These are phyloP conservation scores for Leishmania amazonensis DNA, from an alignment of 208 protist genomes.

Conservation along the genomic window DNA sequence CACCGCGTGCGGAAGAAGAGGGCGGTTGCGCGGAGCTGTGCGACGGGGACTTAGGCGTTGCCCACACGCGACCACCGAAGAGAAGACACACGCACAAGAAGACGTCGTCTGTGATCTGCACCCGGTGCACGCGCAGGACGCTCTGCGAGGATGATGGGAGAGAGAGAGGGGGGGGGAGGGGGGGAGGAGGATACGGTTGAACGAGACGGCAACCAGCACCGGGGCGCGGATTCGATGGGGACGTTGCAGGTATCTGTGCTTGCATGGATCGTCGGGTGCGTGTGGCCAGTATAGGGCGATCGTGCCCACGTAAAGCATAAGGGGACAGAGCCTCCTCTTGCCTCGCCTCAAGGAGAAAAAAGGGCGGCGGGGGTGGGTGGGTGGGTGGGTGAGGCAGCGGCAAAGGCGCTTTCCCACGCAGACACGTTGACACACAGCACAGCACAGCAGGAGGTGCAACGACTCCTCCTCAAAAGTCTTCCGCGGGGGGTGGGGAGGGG, in stretches of 20 bases:
- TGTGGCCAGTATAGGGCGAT: too few species aligned
- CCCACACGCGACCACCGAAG: background rate
- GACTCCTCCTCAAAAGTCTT: too few species aligned
- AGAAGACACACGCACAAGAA: background rate
- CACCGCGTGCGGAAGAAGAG: too few species aligned
- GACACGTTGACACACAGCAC: background rate
- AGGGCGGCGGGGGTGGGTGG: background rate
- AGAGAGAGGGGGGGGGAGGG: too few species aligned
- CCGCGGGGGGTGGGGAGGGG: background rate
- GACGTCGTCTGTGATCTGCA: background rate
- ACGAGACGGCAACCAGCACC: too few species aligned
- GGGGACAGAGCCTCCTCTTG: background rate
- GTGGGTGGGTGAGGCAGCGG: background rate
- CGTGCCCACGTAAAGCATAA: too few species aligned
- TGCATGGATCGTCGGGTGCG: too few species aligned
- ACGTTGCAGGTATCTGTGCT: too few species aligned
- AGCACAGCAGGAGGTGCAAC: background rate
- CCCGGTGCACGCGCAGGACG: background rate
- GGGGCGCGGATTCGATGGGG: too few species aligned
- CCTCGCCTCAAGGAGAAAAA: background rate
- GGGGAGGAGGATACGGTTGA: too few species aligned
- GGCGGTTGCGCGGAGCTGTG: too few species aligned
- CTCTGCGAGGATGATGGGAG: background rate
- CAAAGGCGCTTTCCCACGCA: background rate
- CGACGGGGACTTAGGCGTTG: too few species aligned